A percentile compares a stretch with the other conserved stretches of the same genome.
Conservation (phyloP, 108 stramenopile species). For the Aurantiochytrium sp. region DNA sequence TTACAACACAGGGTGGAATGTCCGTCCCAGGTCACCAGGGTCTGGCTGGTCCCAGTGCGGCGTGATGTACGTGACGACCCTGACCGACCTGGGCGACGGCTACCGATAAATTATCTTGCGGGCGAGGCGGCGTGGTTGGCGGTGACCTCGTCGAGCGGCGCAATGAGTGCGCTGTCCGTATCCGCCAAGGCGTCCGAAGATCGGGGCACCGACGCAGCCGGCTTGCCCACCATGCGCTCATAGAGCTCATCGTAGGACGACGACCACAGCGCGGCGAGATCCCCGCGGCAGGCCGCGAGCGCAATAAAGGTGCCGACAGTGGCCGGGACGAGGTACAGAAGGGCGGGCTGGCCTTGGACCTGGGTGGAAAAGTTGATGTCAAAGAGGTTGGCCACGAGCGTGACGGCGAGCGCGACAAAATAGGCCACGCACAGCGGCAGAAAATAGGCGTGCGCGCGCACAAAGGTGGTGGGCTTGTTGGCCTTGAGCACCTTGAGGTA, state of each 20-base stretch:
- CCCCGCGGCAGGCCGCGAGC: not conserved
- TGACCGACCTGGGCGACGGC: no score
- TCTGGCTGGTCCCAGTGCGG: no score
- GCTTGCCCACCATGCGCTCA: constrained; percentile 5
- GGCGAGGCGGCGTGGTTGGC: no score
- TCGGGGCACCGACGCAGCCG: not conserved
- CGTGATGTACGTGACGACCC: no score
- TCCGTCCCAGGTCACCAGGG: no score
- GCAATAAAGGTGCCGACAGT: not conserved
- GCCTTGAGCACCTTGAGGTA: not conserved
- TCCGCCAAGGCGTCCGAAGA: not conserved
- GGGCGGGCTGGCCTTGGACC: constrained; percentile 30
- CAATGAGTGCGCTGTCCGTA: not conserved
- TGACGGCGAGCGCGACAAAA: not conserved
- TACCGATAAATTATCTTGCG: no score
- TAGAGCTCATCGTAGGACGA: not conserved
- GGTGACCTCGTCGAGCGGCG: not conserved
- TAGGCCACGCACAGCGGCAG: not conserved
- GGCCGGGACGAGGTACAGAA: constrained; percentile 27
- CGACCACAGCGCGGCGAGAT: not conserved
- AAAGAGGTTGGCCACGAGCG: not conserved
- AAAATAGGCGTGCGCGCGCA: not conserved
- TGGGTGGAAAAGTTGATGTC: not conserved
- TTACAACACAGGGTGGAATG: no score
- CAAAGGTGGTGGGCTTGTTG: not conserved